These are phyloP conservation scores for Thermomyces lanuginosus DNA, from an alignment of 2,329 filamentous ascomycete species.

Conservation along the genomic window DNA sequence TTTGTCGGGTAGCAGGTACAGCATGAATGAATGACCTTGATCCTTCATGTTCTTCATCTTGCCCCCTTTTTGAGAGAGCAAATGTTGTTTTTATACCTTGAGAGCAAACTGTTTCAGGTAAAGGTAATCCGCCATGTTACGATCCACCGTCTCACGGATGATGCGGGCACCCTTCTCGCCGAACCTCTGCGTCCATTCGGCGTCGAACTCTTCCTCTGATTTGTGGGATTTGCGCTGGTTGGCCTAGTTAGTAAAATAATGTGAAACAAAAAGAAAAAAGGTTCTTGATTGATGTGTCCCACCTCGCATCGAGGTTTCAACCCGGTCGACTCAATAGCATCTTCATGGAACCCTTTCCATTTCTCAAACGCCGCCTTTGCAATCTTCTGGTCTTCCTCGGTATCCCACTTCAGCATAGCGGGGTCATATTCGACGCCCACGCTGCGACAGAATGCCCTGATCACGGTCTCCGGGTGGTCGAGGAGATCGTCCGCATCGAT, in stretches of 20 bases:
- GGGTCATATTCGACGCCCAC: constrained; percentile 61
- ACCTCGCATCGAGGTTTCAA: constrained; percentile 45
- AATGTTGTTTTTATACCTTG: constrained; percentile 27
- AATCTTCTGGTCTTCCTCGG: constrained; percentile 50
- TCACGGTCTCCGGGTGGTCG: constrained; percentile 60
- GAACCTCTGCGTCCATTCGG: constrained; percentile 46
- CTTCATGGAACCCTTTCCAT: constrained; percentile 93
- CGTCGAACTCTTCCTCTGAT: constrained; percentile 39
- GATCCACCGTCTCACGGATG: constrained; percentile 43
- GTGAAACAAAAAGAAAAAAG: constrained; percentile 1
- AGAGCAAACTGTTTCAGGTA: constrained; percentile 51
- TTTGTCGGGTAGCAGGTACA: too few relatives aligned
- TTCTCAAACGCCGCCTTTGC: constrained; percentile 75
- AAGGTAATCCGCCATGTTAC: constrained; percentile 44
- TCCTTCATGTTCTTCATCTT: too few relatives aligned
- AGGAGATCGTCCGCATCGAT: constrained; percentile 89
- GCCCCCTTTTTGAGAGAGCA: too few relatives aligned
- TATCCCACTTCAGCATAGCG: constrained; percentile 72
- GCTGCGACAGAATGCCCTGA: constrained; percentile 64
- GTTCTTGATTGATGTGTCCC: constrained; percentile 14
- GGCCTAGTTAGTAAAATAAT: constrained; percentile 4
- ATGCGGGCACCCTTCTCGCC: constrained; percentile 42
- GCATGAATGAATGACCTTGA: too few relatives aligned
- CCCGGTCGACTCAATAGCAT: constrained; percentile 68
- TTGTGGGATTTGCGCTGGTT: constrained; percentile 20